A percentile compares a stretch with the other conserved stretches of the same genome.
phyloP scores from a whole-genome alignment of 441 rosid species.

The Mallotus japonicus region DNA sequence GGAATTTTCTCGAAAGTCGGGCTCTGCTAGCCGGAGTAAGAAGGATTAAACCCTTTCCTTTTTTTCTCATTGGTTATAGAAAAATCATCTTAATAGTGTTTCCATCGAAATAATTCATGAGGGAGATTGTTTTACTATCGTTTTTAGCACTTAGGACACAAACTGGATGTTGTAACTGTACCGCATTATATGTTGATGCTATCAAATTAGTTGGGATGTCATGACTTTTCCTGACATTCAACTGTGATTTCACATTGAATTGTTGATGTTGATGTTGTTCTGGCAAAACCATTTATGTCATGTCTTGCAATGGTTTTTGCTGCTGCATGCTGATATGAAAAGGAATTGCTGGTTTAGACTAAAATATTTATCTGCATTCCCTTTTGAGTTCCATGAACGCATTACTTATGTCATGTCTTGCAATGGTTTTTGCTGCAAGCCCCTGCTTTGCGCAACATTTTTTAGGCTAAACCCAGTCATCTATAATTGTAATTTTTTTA shows the following conservation, averaged over 20 bases:
- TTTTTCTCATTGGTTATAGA: not conserved
- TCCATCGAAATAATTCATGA: not conserved
- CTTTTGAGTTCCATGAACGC: too few species aligned
- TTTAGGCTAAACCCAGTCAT: too few species aligned
- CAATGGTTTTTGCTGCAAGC: too few species aligned
- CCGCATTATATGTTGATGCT: not conserved
- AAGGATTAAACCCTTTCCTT: not conserved
- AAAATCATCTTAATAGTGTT: not conserved
- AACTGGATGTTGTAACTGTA: too few species aligned
- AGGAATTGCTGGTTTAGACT: not conserved
- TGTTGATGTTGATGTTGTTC: too few species aligned
- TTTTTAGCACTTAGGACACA: too few species aligned
- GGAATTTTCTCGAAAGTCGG: slow-evolving; percentile 44
- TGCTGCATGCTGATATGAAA: not conserved
- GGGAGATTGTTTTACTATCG: not conserved
- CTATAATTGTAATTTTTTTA: too few species aligned
- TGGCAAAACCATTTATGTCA: too few species aligned
- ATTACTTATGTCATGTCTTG: too few species aligned
- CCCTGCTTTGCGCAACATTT: too few species aligned
- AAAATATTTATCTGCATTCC: too few species aligned
- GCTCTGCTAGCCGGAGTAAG: not conserved
- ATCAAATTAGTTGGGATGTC: not conserved
- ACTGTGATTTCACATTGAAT: too few species aligned
- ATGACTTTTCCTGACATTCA: not conserved
- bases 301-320: not conserved